phyloP scores from a whole-genome alignment of 306 rosid genomes.

The Medicago truncatula region DNA sequence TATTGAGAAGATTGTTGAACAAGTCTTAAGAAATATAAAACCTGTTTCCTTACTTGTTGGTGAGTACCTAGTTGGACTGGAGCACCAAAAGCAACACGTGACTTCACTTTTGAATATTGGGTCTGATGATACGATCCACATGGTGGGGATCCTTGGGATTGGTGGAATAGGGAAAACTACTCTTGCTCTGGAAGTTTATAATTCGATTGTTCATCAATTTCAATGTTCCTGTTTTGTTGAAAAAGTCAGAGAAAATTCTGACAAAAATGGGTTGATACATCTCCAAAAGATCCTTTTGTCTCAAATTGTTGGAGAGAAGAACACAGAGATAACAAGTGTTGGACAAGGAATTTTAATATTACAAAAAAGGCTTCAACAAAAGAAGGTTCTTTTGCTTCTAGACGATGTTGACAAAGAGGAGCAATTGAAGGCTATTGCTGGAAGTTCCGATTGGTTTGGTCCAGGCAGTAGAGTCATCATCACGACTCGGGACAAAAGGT shows the following conservation, averaged over 20 bases:
- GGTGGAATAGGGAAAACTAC: conserved; percentile 40
- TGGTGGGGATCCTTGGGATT: conserved; percentile 30
- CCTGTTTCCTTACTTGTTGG: no score
- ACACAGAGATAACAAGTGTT: background rate
- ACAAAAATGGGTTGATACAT: conserved; percentile 4
- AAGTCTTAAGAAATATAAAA: no score
- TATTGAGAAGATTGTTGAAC: no score
- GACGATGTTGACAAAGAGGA: conserved; percentile 39
- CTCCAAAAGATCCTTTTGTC: conserved; percentile 39
- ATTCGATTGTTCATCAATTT: background rate
- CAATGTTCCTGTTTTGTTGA: conserved; percentile 21
- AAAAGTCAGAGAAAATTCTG: conserved; percentile 29
- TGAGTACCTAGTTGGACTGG: no score
- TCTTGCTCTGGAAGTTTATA: conserved; percentile 13
- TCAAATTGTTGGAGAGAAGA: background rate
- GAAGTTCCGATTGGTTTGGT: conserved; percentile 43
- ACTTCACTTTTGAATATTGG: background rate
- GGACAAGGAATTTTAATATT: conserved; percentile 15
- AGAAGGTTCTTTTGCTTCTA: conserved; percentile 43
- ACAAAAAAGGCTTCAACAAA: background rate
- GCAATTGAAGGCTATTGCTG: conserved; percentile 32
- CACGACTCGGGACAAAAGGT: conserved; percentile 36
- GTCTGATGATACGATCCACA: background rate
- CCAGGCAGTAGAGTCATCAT: conserved; percentile 40
- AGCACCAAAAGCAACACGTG: no score